Evolutionary conservation across 495 filamentous ascomycete genomes (phyloP), one percentile per base, ranked within the genome.

Genomic region (Thermothielavioides terrestris): DNA sequence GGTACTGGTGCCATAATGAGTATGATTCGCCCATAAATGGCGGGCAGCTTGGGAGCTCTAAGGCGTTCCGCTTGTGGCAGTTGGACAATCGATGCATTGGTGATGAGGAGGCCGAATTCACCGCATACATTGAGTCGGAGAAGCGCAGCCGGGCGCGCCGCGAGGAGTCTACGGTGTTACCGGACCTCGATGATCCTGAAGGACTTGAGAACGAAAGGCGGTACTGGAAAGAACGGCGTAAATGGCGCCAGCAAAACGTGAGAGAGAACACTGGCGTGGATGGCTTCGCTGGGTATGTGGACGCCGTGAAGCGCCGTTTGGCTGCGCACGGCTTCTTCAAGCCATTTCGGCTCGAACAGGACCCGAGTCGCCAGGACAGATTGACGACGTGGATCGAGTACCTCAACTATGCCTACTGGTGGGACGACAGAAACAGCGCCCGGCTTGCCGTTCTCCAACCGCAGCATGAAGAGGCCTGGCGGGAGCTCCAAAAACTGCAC

Each of bases 381-480:
- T 26, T 48, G 17, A 46, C 50, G 20, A 58, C 48, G 3, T 60
- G 58, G 58, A 50, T 60, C 44, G 58, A 60, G 44, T 60, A 60
- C 42, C 54, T 60, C 42, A 42, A 43, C 42, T 60, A 42, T 47
- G 54, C 49, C 30, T 51, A 25, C 39, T 55, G 20, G 22, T 57
- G 42, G 48, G 22, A 44, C 9, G 54, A 60, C 18, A 12, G 25
- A 27, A 35, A 34, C 30, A 6, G 9, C n/a, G n/a, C n/a, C n/a
- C n/a, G n/a, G 18, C 25, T 15, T 11, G 12, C 25, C 41, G 20
- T 50, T 3, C 17, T 49, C n/a, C 34, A 38, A 28, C 14, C 12
- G 38, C 4, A 39, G 50, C 40, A 45, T 26, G 42, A 52, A 37
- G 31, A 34, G 8, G 49, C 39, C 22, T 57, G 54, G 54, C 18